A percentile compares a stretch with the other conserved stretches of the same genome.
Evolutionary conservation across 2,329 filamentous ascomycete genomes (phyloP).

Genomic region (Pseudogymnoascus sp.): DNA sequence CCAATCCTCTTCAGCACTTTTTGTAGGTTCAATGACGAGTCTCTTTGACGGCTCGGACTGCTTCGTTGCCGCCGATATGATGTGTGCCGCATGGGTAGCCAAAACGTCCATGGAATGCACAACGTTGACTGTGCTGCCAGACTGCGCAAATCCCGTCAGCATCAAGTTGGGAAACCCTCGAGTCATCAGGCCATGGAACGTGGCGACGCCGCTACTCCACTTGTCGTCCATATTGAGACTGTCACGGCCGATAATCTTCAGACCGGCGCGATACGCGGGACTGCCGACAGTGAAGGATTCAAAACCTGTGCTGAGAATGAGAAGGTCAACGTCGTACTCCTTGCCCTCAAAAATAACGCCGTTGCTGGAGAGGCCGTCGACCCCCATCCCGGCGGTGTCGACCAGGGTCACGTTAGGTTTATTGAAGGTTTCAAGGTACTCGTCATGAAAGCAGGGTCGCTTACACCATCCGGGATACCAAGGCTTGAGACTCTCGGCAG

Average conservation of each 20-base stretch:
- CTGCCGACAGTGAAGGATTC: constrained; percentile 22
- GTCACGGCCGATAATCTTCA: constrained; percentile 36
- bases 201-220: constrained; percentile 37
- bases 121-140: constrained; percentile 31
- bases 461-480: constrained; percentile 59
- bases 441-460: constrained; percentile 52
- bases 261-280: constrained; percentile 27
- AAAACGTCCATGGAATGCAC: too few relatives aligned
- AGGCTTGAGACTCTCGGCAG: constrained; percentile 44
- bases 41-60: too few relatives aligned
- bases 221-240: constrained; percentile 38
- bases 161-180: constrained; percentile 48
- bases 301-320: constrained; percentile 41
- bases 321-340: constrained; percentile 40
- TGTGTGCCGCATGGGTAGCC: too few relatives aligned
- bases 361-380: constrained; percentile 36
- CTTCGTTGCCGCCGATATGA: too few relatives aligned
- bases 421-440: constrained; percentile 53
- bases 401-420: constrained; percentile 47
- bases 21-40: too few relatives aligned
- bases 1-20: too few relatives aligned
- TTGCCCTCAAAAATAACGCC: constrained; percentile 40
- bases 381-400: constrained; percentile 48
- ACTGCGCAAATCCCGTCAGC: constrained; percentile 37
- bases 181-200: constrained; percentile 43